Evolutionary conservation across 2,329 filamentous ascomycete genomes (phyloP).

Genomic region (Calonectria hongkongensis): DNA sequence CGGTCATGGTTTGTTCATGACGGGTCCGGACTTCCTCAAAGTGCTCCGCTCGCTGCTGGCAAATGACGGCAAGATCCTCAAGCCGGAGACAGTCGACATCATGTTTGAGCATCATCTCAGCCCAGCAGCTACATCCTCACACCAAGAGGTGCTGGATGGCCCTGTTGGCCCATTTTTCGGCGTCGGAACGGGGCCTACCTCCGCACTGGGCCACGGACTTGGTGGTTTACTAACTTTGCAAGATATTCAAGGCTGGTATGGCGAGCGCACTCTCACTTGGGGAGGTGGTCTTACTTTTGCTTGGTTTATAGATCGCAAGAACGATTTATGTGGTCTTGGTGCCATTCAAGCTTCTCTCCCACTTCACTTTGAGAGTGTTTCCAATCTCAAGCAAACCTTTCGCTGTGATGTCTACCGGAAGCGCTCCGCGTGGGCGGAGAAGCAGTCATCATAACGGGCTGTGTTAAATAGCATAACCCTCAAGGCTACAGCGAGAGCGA

Average conservation of each 20-base stretch:
- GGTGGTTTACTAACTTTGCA: constrained; percentile 64
- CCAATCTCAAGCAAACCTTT: constrained; percentile 64
- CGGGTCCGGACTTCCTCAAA: constrained; percentile 63
- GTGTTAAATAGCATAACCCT: too few species aligned
- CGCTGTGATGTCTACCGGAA: constrained; percentile 65
- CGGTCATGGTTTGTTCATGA: constrained; percentile 65
- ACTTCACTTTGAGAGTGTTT: constrained; percentile 47
- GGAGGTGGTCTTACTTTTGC: constrained; percentile 66
- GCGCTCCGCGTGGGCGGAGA: constrained; percentile 42
- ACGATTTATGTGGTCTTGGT: constrained; percentile 64
- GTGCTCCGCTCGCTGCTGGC: constrained; percentile 67
- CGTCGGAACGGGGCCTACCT: constrained; percentile 56
- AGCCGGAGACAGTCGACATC: constrained; percentile 61
- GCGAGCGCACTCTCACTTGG: constrained; percentile 65
- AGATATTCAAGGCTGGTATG: constrained; percentile 65
- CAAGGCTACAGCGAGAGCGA: too few species aligned
- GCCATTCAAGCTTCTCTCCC: constrained; percentile 64
- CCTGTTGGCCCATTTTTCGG: constrained; percentile 61
- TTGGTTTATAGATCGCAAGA: constrained; percentile 71
- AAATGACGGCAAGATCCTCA: constrained; percentile 70
- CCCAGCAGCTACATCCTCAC: constrained; percentile 51
- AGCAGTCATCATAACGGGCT: neutral
- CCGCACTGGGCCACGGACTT: constrained; percentile 63
- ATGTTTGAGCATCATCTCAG: constrained; percentile 70
- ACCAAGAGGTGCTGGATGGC: constrained; percentile 55